Conservation (phyloP, 768 basidiomycete species). For the Auriscalpium orientale region DNA sequence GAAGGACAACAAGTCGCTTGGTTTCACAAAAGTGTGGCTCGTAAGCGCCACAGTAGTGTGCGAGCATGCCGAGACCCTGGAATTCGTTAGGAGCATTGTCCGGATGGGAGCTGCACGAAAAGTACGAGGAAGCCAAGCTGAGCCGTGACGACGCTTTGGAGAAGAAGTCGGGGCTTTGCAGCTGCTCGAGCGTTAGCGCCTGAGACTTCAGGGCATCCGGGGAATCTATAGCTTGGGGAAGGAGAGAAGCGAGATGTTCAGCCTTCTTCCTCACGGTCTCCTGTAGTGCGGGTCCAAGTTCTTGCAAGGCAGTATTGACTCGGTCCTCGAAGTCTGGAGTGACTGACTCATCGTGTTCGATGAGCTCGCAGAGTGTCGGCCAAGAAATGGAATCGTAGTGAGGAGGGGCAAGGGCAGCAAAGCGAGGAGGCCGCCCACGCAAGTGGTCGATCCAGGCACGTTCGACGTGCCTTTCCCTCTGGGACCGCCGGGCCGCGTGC, state of each 20-base stretch:
- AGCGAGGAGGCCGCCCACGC: background rate
- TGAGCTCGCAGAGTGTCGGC: background rate
- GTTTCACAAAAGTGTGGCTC: background rate
- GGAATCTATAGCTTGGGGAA: too few species aligned
- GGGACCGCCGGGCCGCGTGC: background rate
- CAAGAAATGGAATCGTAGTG: too few species aligned
- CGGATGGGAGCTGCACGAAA: background rate
- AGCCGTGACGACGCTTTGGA: background rate
- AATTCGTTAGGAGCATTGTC: background rate
- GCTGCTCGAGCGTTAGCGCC: background rate
- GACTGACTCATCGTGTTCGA: background rate
- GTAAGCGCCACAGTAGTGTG: background rate
- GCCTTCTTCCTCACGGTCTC: too few species aligned
- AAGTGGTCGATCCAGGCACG: background rate
- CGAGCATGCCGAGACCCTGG: background rate
- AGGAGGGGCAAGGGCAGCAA: background rate
- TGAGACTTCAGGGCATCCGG: too few species aligned
- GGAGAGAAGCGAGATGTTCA: too few species aligned
- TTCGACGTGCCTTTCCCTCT: background rate
- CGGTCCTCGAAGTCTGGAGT: background rate
- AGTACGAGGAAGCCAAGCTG: background rate
- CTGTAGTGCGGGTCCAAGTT: too few species aligned
- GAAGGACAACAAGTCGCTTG: background rate
- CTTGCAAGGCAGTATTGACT: too few species aligned
- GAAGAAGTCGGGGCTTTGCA: background rate